A percentile compares a stretch with the other conserved stretches of the same genome.
Conservation (phyloP, 2,329 filamentous ascomycete genomes). For the Fusarium dimerum region DNA sequence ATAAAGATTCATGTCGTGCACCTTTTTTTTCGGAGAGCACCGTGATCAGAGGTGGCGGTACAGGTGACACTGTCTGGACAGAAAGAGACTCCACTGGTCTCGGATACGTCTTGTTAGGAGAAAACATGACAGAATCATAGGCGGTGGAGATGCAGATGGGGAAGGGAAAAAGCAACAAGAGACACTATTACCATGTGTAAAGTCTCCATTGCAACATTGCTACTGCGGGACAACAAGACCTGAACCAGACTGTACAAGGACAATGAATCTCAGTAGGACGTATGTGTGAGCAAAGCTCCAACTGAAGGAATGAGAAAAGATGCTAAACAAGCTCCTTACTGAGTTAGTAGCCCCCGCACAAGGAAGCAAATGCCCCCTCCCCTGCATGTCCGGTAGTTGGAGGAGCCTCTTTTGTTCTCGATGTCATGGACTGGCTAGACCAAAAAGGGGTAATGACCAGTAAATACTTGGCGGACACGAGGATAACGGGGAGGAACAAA, state of each 20-base stretch:
- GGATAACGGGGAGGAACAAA: too few species aligned
- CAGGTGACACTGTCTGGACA: slow-evolving; percentile 2
- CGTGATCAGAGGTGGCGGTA: slow-evolving; percentile 16
- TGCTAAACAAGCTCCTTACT: neutral
- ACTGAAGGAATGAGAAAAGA: neutral
- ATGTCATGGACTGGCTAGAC: slow-evolving; percentile 8
- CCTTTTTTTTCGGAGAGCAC: slow-evolving; percentile 11
- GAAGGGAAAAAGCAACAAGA: neutral
- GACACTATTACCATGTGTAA: neutral
- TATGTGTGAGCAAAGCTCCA: neutral
- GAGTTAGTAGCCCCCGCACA: neutral
- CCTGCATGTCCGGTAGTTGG: too few species aligned
- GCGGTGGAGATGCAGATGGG: neutral
- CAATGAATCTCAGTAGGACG: neutral
- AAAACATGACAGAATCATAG: too few species aligned
- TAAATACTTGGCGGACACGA: too few species aligned
- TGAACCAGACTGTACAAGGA: neutral
- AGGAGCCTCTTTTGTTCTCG: neutral
- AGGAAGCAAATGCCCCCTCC: too few species aligned
- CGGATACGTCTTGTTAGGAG: neutral
- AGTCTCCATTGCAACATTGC: neutral
- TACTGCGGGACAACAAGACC: neutral
- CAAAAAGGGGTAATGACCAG: too few species aligned
- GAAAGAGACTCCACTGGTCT: neutral
- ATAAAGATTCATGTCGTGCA: neutral